Evolutionary conservation across 345 rosid species (phyloP).

Genomic region (Combretum micranthum): DNA sequence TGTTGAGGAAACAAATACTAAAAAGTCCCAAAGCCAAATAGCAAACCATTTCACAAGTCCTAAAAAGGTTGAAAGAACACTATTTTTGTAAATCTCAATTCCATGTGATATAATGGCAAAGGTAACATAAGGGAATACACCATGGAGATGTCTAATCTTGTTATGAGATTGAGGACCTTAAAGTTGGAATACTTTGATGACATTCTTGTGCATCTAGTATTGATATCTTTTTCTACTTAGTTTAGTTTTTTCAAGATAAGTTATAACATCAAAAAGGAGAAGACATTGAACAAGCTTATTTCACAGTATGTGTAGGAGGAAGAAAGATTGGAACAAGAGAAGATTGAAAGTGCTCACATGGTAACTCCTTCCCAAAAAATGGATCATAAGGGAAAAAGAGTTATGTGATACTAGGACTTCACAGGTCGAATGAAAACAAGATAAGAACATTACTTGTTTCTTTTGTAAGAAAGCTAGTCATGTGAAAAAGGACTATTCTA

Average conservation of each 20-base stretch:
- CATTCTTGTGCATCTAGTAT: constrained; percentile 5
- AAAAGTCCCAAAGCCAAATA: too few species aligned
- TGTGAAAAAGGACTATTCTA: too few species aligned
- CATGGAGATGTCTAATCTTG: constrained; percentile 8
- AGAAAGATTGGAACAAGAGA: neutral
- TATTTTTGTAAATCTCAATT: constrained; percentile 1
- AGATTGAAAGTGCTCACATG: too few species aligned
- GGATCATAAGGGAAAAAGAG: neutral
- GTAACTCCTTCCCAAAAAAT: neutral
- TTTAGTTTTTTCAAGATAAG: constrained; percentile 4
- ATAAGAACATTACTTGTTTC: too few species aligned
- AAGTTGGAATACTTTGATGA: neutral
- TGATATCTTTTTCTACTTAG: constrained; percentile 9
- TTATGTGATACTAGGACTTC: too few species aligned
- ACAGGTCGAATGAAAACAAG: too few species aligned
- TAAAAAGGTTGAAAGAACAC: too few species aligned
- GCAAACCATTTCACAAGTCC: too few species aligned
- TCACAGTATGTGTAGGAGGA: constrained; percentile 6
- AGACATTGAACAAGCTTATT: neutral
- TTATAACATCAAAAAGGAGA: constrained; percentile 8
- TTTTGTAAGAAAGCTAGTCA: too few species aligned
- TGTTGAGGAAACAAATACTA: too few species aligned
- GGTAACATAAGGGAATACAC: neutral
- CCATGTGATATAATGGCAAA: neutral
- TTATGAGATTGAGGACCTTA: constrained; percentile 3